Evolutionary conservation across 1,284 basidiomycete species (phyloP), one percentile per base, ranked within the genome.

Genomic region (Cyathus olla): DNA sequence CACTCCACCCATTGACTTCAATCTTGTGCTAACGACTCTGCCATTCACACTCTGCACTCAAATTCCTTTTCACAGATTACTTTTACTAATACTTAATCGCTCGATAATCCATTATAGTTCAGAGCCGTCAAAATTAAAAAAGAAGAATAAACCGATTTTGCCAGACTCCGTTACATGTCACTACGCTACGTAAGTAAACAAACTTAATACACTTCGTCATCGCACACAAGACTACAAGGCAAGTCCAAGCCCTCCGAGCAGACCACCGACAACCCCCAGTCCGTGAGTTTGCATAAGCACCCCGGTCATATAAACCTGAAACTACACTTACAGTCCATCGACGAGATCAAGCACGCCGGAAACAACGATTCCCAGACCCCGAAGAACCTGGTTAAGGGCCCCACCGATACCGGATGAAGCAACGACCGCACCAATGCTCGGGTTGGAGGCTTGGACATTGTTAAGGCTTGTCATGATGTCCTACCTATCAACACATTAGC

Each of bases 311-410:
- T 26, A 11, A 24, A 29, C 11, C 26, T 24, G 9, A 24, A 10
- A 26, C 5, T 15, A 4, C 42, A 68, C 75, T 50, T 47, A 76
- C 75, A 74, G 61, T 29, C 53, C 63, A 29, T 72, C 72, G 40
- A 77, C 72, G 56, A 77, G 68, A 39, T 62, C 66, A 35, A 76
- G 66, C 11, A 76, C 74, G 46, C 75, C 76, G 40, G 71, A 65
- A 24, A 77, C 69, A 51, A 76, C 63, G 29, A 61, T 65, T 52
- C 72, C 70, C 17, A 77, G 65, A 21, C 73, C 75, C 15, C 61
- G 49, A 13, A 77, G 58, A 17, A 74, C 64, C 56, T 73, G 65
- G 62, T 67, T 62, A 42, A 77, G 64, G 17, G 75, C 62, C 9
- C 62, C 53, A 56, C 76, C 76, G 50, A 77, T 50, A 35, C 71